Percentiles rank a stretch among this genome's conserved stretches.
These are phyloP conservation scores for Fusarium vanettenii DNA, from an alignment of 2,329 filamentous ascomycete species.

Conservation along the genomic window DNA sequence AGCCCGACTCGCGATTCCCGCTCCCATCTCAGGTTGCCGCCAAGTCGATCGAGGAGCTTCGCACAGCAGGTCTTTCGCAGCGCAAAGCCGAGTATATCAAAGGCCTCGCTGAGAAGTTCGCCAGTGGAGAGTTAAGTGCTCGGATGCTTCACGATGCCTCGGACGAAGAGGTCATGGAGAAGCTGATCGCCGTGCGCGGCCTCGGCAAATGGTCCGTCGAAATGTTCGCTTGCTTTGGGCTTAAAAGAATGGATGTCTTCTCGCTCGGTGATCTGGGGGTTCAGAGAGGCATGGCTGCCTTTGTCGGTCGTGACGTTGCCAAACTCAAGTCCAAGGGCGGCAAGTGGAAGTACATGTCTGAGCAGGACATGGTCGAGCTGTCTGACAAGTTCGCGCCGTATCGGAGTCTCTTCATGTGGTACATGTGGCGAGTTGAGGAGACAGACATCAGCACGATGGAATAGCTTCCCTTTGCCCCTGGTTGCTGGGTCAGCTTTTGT, in stretches of 20 bases:
- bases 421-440: constrained; percentile 91
- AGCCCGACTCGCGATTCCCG: constrained; percentile 69
- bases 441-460: constrained; percentile 77
- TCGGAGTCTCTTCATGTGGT: constrained; percentile 96
- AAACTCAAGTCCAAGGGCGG: constrained; percentile 84
- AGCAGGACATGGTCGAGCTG: constrained; percentile 89
- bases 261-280: constrained; percentile 92
- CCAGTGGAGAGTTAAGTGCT: constrained; percentile 77
- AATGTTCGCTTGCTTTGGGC: constrained; percentile 97
- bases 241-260: constrained; percentile 95
- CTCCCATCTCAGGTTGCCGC: constrained; percentile 77
- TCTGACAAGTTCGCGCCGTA: constrained; percentile 87
- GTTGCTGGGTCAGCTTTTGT: constrained; percentile 33
- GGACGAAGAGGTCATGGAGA: constrained; percentile 88
- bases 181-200: constrained; percentile 86
- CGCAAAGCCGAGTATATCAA: constrained; percentile 96
- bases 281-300: constrained; percentile 92
- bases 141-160: constrained; percentile 80
- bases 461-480: constrained; percentile 20
- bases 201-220: constrained; percentile 92
- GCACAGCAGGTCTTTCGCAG: constrained; percentile 89
- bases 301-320: constrained; percentile 82
- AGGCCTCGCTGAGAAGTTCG: constrained; percentile 86
- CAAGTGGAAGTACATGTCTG: constrained; percentile 98
- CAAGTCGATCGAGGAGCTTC: constrained; percentile 73